These are phyloP conservation scores for Neolentinus lepideus DNA, from an alignment of 1,284 basidiomycete species.

Conservation along the genomic window DNA sequence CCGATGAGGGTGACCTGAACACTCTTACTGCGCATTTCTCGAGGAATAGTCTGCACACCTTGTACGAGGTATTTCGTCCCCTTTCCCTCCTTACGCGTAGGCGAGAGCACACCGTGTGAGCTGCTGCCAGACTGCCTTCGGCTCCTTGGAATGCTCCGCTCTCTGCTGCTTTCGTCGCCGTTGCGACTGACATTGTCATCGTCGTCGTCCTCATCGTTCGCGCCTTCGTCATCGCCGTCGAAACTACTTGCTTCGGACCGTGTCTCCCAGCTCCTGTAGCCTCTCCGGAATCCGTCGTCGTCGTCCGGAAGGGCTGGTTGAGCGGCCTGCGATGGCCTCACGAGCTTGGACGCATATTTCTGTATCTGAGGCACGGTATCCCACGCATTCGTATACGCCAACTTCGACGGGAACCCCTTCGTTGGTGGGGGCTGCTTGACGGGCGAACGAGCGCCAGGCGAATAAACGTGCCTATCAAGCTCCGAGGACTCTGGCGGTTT, in stretches of 20 bases:
- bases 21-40: conserved; percentile 40
- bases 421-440: conserved; percentile 9
- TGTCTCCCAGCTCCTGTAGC: conserved; percentile 40
- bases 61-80: conserved; percentile 44
- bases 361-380: conserved; percentile 75
- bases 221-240: conserved; percentile 80
- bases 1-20: conserved; percentile 38
- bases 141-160: conserved; percentile 20
- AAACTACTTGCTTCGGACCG: conserved; percentile 59
- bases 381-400: conserved; percentile 77
- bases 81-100: not conserved
- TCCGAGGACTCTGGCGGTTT: not conserved
- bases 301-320: conserved; percentile 37
- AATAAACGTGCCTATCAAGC: conserved; percentile 8
- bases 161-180: conserved; percentile 16
- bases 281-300: conserved; percentile 30
- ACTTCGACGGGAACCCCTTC: conserved; percentile 42
- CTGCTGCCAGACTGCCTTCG: not conserved
- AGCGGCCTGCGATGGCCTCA: conserved; percentile 37
- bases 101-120: conserved; percentile 17
- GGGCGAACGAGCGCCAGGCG: not conserved
- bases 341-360: conserved; percentile 63
- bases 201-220: conserved; percentile 50
- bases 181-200: conserved; percentile 31
- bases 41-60: conserved; percentile 54